Percentiles rank a stretch among this genome's conserved stretches.
Evolutionary conservation across 2,329 filamentous ascomycete species (phyloP).

Genomic region (Trichophyton rubrum): DNA sequence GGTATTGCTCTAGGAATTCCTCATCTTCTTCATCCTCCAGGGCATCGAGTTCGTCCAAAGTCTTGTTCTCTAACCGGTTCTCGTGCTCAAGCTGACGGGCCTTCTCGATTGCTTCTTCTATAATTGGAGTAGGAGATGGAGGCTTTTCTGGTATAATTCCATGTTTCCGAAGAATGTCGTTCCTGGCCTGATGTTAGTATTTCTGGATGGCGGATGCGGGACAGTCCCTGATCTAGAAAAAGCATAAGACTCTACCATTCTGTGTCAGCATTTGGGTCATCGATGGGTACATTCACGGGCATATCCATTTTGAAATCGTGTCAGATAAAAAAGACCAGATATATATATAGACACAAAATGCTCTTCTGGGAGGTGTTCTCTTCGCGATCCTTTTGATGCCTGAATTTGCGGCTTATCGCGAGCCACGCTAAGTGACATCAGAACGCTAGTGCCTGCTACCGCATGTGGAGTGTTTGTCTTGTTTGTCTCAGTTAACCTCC

Average conservation of each 20-base stretch:
- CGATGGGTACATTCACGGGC: constrained; percentile 67
- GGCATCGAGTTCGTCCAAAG: constrained; percentile 83
- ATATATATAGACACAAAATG: background rate
- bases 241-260: constrained; percentile 57
- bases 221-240: constrained; percentile 7
- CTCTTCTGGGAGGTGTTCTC: background rate
- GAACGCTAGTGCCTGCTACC: background rate
- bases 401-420: background rate
- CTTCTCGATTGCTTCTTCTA: constrained; percentile 84
- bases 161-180: constrained; percentile 94
- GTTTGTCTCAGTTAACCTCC: constrained; percentile 11
- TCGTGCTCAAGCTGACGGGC: constrained; percentile 75
- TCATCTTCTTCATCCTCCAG: constrained; percentile 95
- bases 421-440: constrained; percentile 14
- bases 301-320: constrained; percentile 35
- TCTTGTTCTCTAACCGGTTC: constrained; percentile 85
- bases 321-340: background rate
- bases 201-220: constrained; percentile 1
- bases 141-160: constrained; percentile 96
- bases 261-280: constrained; percentile 92
- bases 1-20: constrained; percentile 74
- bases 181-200: constrained; percentile 47
- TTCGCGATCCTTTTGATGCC: background rate
- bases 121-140: constrained; percentile 86
- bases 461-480: constrained; percentile 13